Conservation (phyloP, 1,139 yeast species). For the Insectozyma bohioensis region DNA sequence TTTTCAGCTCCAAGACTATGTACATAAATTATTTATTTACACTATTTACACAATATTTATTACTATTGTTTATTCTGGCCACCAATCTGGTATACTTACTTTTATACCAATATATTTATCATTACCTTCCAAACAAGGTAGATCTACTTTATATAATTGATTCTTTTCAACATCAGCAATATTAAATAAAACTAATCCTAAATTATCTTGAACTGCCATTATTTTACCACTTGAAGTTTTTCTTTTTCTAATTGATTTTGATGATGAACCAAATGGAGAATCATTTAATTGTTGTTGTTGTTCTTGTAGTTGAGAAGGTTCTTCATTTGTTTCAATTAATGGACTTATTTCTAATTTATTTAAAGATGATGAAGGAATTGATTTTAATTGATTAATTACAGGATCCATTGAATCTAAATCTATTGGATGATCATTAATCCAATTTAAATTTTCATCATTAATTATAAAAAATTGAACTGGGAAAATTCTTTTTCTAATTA, state of each 20-base stretch:
- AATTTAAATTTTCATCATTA: constrained; percentile 18
- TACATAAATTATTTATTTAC: too few relatives aligned
- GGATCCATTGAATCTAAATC: constrained; percentile 20
- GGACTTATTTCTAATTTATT: constrained; percentile 28
- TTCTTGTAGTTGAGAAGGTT: constrained; percentile 9
- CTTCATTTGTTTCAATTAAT: constrained; percentile 15
- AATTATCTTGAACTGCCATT: constrained; percentile 53
- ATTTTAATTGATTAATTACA: constrained; percentile 18
- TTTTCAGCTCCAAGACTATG: too few relatives aligned
- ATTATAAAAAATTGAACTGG: constrained; percentile 59
- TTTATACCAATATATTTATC: constrained; percentile 39
- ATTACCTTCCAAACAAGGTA: constrained; percentile 25
- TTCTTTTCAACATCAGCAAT: constrained; percentile 40
- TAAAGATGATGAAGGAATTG: constrained; percentile 19
- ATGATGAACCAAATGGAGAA: constrained; percentile 35
- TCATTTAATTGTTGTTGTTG: constrained; percentile 15
- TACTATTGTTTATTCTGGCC: constrained; percentile 50
- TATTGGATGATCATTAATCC: constrained; percentile 15
- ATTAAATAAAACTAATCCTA: constrained; percentile 65
- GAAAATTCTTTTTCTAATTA: constrained; percentile 74
- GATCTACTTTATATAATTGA: constrained; percentile 28
- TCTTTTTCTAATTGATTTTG: constrained; percentile 31
- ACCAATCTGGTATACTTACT: constrained; percentile 63
- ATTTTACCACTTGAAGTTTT: constrained; percentile 58
- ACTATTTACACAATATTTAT: too few relatives aligned